phyloP scores from a whole-genome alignment of 345 rosid genomes.

The Linum trigynum region DNA sequence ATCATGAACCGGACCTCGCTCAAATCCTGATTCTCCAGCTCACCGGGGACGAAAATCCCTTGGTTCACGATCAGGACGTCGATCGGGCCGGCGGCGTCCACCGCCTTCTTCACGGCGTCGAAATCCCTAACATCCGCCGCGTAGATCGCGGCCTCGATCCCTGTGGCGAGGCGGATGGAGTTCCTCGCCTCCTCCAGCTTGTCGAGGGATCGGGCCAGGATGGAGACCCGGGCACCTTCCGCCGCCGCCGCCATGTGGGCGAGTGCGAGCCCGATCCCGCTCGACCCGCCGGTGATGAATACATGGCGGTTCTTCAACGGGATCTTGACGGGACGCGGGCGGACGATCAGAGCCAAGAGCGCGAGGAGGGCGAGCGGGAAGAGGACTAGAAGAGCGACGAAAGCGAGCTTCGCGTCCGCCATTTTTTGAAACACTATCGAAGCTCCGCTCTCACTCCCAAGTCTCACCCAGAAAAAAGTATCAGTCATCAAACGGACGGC shows the following conservation, averaged over 20 bases:
- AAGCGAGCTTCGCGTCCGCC: slow-evolving; percentile 23
- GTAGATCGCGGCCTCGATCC: slow-evolving; percentile 54
- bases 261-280: slow-evolving; percentile 74
- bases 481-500: too few relatives aligned
- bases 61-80: slow-evolving; percentile 78
- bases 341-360: slow-evolving; percentile 37
- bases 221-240: slow-evolving; percentile 67
- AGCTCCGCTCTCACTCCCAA: not conserved
- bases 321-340: slow-evolving; percentile 50
- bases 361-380: slow-evolving; percentile 36
- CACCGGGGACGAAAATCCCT: slow-evolving; percentile 57
- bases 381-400: slow-evolving; percentile 30
- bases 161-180: slow-evolving; percentile 54
- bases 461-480: too few relatives aligned
- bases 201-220: slow-evolving; percentile 48
- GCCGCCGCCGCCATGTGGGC: slow-evolving; percentile 56
- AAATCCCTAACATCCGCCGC: slow-evolving; percentile 74
- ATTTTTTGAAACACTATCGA: slow-evolving; percentile 4
- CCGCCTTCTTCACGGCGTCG: slow-evolving; percentile 41
- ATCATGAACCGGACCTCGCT: slow-evolving; percentile 68
- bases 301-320: slow-evolving; percentile 69
- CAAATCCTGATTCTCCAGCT: slow-evolving; percentile 48
- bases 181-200: slow-evolving; percentile 63
- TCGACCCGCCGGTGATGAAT: slow-evolving; percentile 86
- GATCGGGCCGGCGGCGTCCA: slow-evolving; percentile 47